Conservation (phyloP, 2,329 filamentous ascomycete species). For the Nemania serpens region DNA sequence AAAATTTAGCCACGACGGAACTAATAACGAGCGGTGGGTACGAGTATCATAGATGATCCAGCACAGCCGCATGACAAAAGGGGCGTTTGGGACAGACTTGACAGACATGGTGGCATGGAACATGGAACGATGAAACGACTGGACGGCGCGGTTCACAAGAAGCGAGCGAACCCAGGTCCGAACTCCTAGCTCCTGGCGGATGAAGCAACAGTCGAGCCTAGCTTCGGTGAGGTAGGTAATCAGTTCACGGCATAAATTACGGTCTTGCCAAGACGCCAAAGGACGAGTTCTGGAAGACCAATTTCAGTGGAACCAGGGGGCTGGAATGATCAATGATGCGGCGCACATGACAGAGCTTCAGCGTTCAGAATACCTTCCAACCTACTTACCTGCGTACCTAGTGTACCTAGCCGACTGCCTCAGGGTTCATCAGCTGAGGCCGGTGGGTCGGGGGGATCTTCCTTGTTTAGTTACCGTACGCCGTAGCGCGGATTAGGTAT, state of each 20-base stretch:
- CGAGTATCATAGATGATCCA: conserved; percentile 1
- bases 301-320: conserved; percentile 26
- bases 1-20: conserved; percentile 15
- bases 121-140: conserved; percentile 9
- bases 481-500: not conserved
- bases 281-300: conserved; percentile 31
- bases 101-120: conserved; percentile 5
- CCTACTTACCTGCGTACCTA: no score
- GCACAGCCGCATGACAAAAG: conserved; percentile 10
- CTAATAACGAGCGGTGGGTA: conserved; percentile 11
- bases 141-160: conserved; percentile 12
- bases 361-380: conserved; percentile 3
- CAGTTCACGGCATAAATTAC: conserved; percentile 19
- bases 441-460: conserved; percentile 13
- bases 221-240: conserved; percentile 10
- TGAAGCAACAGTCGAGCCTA: conserved; percentile 5
- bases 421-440: conserved; percentile 21
- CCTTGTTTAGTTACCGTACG: not conserved
- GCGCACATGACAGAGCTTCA: conserved; percentile 18
- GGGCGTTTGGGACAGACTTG: not conserved
- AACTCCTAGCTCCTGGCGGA: not conserved
- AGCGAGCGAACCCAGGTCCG: conserved; percentile 12
- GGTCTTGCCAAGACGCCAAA: conserved; percentile 27
- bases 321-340: conserved; percentile 17
- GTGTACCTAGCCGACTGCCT: not conserved